A percentile compares a stretch with the other conserved stretches of the same genome.
Conservation (phyloP, 768 basidiomycete species). For the Lentinula edodes region DNA sequence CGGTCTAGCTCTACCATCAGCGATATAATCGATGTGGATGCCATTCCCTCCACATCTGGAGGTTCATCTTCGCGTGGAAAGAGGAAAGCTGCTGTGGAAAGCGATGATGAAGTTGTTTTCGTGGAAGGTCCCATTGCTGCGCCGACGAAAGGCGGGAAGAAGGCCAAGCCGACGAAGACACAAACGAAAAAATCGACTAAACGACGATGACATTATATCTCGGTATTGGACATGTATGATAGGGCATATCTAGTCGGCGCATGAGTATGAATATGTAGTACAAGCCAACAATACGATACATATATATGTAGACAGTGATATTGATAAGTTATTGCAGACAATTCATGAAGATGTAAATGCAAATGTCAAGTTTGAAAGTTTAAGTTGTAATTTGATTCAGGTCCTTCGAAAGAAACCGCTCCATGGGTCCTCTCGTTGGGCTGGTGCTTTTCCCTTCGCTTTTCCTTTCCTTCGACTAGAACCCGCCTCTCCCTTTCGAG, state of each 20-base stretch:
- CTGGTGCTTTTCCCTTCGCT: conserved; percentile 14
- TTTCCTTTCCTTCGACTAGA: conserved; percentile 13
- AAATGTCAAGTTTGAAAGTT: too few species aligned
- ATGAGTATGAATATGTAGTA: neutral
- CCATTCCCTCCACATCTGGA: conserved; percentile 15
- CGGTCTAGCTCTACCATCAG: conserved; percentile 38
- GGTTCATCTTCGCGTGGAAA: conserved; percentile 30
- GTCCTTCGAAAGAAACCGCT: conserved; percentile 35
- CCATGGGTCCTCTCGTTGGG: conserved; percentile 31
- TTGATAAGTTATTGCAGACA: too few species aligned
- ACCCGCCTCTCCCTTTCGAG: conserved; percentile 17
- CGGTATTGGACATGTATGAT: neutral
- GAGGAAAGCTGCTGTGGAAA: conserved; percentile 40
- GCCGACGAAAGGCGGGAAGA: conserved; percentile 26
- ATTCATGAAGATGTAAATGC: too few species aligned
- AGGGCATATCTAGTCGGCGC: too few species aligned
- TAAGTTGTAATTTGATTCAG: neutral
- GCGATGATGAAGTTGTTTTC: conserved; percentile 54
- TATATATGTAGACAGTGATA: too few species aligned
- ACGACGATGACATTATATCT: conserved; percentile 16
- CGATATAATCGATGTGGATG: conserved; percentile 40
- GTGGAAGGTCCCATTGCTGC: conserved; percentile 36
- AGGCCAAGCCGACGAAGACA: conserved; percentile 30
- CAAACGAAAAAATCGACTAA: conserved; percentile 34
- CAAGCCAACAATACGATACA: neutral